A percentile compares a stretch with the other conserved stretches of the same genome.
Conservation (phyloP, 140 eudicot genomes). For the Anethum foeniculum region DNA sequence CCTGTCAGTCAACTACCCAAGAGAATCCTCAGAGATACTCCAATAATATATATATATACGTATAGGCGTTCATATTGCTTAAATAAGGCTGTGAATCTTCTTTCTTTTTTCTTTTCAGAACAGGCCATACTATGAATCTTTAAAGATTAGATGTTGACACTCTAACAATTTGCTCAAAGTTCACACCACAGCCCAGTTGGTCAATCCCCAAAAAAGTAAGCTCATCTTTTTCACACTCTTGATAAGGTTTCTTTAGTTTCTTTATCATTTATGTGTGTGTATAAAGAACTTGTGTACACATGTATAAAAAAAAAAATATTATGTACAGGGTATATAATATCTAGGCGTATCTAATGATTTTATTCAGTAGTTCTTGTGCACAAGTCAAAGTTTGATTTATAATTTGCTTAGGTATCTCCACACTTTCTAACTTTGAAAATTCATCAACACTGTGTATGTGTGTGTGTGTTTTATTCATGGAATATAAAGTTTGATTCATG, state of each 20-base stretch:
- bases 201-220: not conserved
- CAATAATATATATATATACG: too few species aligned
- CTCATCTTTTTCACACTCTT: conserved; percentile 6
- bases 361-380: not conserved
- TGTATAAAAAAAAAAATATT: not conserved
- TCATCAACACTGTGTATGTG: not conserved
- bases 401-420: not conserved
- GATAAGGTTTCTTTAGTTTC: not conserved
- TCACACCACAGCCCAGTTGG: not conserved
- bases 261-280: not conserved
- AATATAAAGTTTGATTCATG: too few species aligned
- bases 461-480: not conserved
- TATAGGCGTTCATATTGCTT: not conserved
- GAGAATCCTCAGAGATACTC: not conserved
- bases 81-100: conserved; percentile 1
- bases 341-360: not conserved
- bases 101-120: not conserved
- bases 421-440: not conserved
- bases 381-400: not conserved
- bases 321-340: not conserved
- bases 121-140: not conserved
- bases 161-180: not conserved
- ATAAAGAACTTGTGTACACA: not conserved
- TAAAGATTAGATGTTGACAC: not conserved
- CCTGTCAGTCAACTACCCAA: not conserved